Evolutionary conservation across 306 rosid genomes (phyloP), one percentile per base, ranked within the genome.

Genomic region (Vigna radiata): DNA sequence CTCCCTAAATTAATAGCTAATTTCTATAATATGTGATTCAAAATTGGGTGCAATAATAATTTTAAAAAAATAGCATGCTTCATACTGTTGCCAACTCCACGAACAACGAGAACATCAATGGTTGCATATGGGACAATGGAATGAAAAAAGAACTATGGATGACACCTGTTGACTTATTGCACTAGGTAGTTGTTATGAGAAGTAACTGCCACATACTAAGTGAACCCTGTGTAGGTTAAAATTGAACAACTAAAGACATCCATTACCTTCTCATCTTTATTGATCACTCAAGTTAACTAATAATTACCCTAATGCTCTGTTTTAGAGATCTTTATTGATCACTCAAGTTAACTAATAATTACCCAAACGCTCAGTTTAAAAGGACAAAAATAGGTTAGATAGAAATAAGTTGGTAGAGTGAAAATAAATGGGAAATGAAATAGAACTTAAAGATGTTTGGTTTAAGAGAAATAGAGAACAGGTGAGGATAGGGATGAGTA

Each of bases 11-110:
- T 37, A 25, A 27, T n/a, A 43, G 43, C 2, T 76, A 56, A 62
- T 52, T 65, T 66, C 46, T 53, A 53, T 36, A 63, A 52, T 77
- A 33, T 62, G 50, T 18, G 52, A 59, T 69, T 58, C 33, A 33
- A 47, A 56, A 46, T 18, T 44, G 12, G 43, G 43, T 7, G 17
- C 43, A 48, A 12, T 2, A 12, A 7, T 37, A 67, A 41, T 12
- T 31, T 19, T 2, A 31, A 68, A 56, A 33, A 36, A 23, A 58
- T 8, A 58, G 33, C 61, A 46, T 18, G 3, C 53, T 69, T 23
- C 52, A 43, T 19, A 17, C 39, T 8, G 13, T 68, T 36, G 27
- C 39, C 43, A 68, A 33, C 56, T 56, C 50, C 58, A 10, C 23
- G 25, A 37, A 21, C 23, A 62, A 48, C 14, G 19, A 48, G 55